Base-by-base conservation (phyloP, 768 basidiomycete genomes). In the Suillus americanus region DNA sequence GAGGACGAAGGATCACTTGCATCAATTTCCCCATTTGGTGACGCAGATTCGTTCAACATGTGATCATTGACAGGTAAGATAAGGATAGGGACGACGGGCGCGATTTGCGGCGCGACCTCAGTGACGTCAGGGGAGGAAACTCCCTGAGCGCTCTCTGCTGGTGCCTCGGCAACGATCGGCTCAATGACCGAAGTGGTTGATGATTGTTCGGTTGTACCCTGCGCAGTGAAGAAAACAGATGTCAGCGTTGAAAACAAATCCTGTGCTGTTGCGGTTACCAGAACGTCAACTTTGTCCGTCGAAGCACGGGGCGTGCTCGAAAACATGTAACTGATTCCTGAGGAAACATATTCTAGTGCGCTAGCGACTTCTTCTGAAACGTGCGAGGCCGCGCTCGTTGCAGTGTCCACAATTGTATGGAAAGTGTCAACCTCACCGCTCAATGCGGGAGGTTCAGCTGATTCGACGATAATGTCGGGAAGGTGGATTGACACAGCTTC, bases 41-140 rank as follows among this genome's bases (percentile, higher is more conserved):
- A 66, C 3, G 57, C 41, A 57, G 72, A 62, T 33, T 64, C 66
- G 40, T 68, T 62, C 3, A 75, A 75, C 67, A 74, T 78, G 67
- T 78, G 74, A 70, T 83, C 79, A 62, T 79, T 81, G 55, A 82
- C 79, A 16, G 81, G 80, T 5, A 81, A 71, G 51, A 80, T 77
- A 65, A 74, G 40, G 16, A 82, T 77, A 46, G 79, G 78, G 3
- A 81, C 71, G 10, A 70, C 67, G 53, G 80, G 74, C 3, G 78
- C 75, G 1, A 66, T 55, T 13, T 76, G 66, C 7, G 67, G 45
- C 23, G 66, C 65, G 53, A 60, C 12, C 10, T 65, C 23, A 68
- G 62, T 37, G 40, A 68, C 46, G 38, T 53, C 38, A 8, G 40
- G 16, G 56, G 67, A 55, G 18, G 37, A 23, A 37, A 20, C 41